These are phyloP conservation scores for Flaveria sonorensis DNA, from an alignment of 129 eudicot genomes.

Conservation along the genomic window DNA sequence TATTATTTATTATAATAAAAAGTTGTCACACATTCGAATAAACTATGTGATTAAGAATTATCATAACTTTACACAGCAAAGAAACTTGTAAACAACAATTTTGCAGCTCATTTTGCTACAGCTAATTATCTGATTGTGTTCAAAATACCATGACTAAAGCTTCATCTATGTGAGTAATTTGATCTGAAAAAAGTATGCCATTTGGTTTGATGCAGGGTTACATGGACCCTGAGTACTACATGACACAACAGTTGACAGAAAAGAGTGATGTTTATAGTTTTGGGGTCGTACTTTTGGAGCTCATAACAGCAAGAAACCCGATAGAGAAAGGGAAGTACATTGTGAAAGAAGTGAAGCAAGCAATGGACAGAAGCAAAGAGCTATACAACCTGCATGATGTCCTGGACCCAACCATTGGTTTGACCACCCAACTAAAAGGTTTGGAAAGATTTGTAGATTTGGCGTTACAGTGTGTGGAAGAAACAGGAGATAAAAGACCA, in stretches of 20 bases:
- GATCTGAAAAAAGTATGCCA: neutral
- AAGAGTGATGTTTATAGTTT: constrained; percentile 81
- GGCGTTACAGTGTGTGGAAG: constrained; percentile 70
- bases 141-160: no score
- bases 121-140: no score
- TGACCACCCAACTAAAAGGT: constrained; percentile 40
- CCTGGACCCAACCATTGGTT: constrained; percentile 62
- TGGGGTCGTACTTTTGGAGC: constrained; percentile 65
- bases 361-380: constrained; percentile 57
- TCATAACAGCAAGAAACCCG: constrained; percentile 68
- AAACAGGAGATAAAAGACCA: constrained; percentile 60
- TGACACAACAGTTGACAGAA: constrained; percentile 60
- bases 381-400: constrained; percentile 54
- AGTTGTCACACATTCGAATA: no score
- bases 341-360: constrained; percentile 64
- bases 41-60: no score
- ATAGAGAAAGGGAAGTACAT: constrained; percentile 73
- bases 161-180: no score
- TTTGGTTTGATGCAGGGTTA: constrained; percentile 45
- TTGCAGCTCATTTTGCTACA: no score
- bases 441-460: constrained; percentile 64
- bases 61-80: no score
- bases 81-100: no score
- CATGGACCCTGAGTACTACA: constrained; percentile 71
- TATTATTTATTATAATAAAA: no score